Percentiles rank a stretch among this genome's conserved stretches.
Conservation (phyloP, 2,329 filamentous ascomycete species). For the Emericellopsis cladophorae region DNA sequence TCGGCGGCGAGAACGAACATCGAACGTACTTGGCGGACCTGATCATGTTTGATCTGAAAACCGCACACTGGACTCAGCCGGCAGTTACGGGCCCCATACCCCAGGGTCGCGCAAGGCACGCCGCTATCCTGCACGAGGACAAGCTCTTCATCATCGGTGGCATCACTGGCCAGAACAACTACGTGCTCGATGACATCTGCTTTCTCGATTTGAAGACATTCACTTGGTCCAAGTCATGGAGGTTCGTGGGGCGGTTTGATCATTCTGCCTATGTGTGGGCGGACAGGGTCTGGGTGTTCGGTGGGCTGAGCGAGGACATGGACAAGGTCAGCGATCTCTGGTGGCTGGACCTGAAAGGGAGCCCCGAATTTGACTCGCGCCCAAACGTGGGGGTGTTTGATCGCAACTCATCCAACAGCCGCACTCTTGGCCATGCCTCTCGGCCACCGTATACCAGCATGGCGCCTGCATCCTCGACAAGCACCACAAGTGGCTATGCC, state of each 20-base stretch:
- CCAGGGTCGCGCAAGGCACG: conserved; percentile 83
- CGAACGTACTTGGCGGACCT: conserved; percentile 90
- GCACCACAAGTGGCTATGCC: conserved; percentile 51
- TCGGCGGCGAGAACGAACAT: conserved; percentile 96
- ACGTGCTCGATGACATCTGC: conserved; percentile 89
- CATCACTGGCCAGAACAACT: conserved; percentile 86
- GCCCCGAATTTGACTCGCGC: conserved; percentile 66
- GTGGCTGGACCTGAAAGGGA: conserved; percentile 93
- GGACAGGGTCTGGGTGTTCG: conserved; percentile 91
- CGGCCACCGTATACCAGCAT: conserved; percentile 40
- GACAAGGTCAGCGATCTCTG: conserved; percentile 92
- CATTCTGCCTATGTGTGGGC: conserved; percentile 90
- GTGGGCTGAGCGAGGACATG: conserved; percentile 90
- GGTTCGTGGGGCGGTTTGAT: conserved; percentile 88
- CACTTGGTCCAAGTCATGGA: conserved; percentile 95
- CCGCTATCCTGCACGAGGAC: conserved; percentile 88
- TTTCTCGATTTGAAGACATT: conserved; percentile 95
- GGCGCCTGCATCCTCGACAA: conserved; percentile 31
- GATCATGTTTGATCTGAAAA: conserved; percentile 89
- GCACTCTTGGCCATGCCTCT: conserved; percentile 20
- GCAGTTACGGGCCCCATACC: conserved; percentile 74
- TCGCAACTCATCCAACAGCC: conserved; percentile 27
- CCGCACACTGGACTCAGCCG: conserved; percentile 90
- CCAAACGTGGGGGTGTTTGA: conserved; percentile 43
- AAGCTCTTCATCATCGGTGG: conserved; percentile 93